Evolutionary conservation across 345 rosid species (phyloP).

Genomic region (Syzygium jambos): DNA sequence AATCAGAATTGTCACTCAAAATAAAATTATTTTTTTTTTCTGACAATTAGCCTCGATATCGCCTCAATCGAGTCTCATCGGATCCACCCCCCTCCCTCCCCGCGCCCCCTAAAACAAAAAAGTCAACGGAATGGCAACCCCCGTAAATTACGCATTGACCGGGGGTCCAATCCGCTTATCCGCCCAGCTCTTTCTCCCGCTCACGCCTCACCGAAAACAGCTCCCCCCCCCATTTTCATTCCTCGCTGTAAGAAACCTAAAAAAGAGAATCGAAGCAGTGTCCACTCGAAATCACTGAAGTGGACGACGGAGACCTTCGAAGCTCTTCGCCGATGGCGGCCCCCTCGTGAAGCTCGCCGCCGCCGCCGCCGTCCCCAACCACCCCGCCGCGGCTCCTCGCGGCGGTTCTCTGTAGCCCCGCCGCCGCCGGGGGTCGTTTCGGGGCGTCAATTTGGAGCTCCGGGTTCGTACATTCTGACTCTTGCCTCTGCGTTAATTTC

Average conservation of each 20-base stretch:
- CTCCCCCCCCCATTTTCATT: not conserved
- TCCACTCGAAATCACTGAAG: not conserved
- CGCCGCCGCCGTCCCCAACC: not conserved
- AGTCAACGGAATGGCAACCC: not conserved
- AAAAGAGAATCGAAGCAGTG: not conserved
- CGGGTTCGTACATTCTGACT: too few species aligned
- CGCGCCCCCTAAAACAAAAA: not conserved
- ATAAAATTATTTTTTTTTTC: too few species aligned
- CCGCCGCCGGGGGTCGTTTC: too few species aligned
- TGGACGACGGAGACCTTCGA: not conserved
- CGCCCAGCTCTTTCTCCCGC: not conserved
- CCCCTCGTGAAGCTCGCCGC: not conserved
- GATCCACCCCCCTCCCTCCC: not conserved
- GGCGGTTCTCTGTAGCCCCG: not conserved
- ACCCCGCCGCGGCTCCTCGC: too few species aligned
- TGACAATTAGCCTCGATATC: too few species aligned
- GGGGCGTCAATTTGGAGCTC: too few species aligned
- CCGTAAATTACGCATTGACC: not conserved
- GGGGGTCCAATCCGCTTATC: not conserved
- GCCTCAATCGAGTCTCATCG: not conserved
- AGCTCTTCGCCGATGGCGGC: not conserved
- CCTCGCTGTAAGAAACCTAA: not conserved
- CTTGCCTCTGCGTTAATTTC: too few species aligned
- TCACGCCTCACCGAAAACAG: not conserved
- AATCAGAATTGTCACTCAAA: too few species aligned